Evolutionary conservation across 768 basidiomycete species (phyloP).

Genomic region (Pleurotus tuoliensis): DNA sequence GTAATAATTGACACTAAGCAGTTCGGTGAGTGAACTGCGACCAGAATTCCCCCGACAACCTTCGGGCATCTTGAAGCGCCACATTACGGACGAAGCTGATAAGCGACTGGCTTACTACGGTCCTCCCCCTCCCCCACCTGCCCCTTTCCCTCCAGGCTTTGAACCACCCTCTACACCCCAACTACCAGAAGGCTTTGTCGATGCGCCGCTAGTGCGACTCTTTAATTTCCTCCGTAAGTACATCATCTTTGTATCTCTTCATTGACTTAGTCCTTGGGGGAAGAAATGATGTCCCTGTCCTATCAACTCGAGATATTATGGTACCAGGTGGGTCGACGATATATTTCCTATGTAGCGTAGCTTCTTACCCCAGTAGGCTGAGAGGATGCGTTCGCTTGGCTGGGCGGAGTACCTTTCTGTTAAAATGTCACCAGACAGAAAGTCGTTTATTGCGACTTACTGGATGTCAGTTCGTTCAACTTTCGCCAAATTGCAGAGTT

Average conservation of each 20-base stretch:
- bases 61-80: constrained; percentile 54
- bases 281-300: constrained; percentile 88
- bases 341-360: neutral
- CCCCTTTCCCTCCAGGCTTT: constrained; percentile 36
- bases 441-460: constrained; percentile 71
- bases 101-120: constrained; percentile 62
- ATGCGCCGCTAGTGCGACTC: constrained; percentile 79
- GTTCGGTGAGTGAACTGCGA: neutral
- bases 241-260: neutral
- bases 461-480: constrained; percentile 63
- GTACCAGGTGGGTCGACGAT: constrained; percentile 51
- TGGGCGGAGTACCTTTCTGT: constrained; percentile 78
- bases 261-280: neutral
- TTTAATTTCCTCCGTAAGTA: constrained; percentile 86
- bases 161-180: constrained; percentile 43
- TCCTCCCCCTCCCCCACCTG: constrained; percentile 40
- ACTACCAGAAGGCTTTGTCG: constrained; percentile 59
- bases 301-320: constrained; percentile 90
- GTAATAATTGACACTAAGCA: neutral
- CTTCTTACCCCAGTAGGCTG: constrained; percentile 40
- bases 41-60: constrained; percentile 75
- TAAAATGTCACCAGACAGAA: constrained; percentile 64
- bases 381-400: constrained; percentile 78
- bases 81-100: constrained; percentile 73
- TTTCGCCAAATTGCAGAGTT: neutral